Percentiles rank a stretch among this genome's conserved stretches.
phyloP scores from a whole-genome alignment of 2,329 filamentous ascomycete species.

The Diaporthe capsici region DNA sequence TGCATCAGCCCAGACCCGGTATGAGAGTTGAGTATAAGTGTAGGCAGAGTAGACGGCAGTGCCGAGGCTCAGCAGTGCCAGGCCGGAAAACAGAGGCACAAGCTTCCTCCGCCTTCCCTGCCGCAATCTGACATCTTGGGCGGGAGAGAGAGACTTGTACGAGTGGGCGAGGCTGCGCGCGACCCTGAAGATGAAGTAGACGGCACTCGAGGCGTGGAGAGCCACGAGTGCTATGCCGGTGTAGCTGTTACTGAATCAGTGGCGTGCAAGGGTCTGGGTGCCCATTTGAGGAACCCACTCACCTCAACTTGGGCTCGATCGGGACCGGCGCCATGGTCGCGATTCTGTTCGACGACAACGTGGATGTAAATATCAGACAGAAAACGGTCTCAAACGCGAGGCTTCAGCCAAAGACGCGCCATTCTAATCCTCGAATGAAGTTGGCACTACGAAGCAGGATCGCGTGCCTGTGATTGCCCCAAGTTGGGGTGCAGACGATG shows the following conservation, averaged over 20 bases:
- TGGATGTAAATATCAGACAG: neutral
- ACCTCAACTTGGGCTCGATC: conserved; percentile 46
- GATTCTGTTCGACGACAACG: neutral
- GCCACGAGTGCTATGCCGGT: conserved; percentile 49
- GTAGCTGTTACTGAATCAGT: conserved; percentile 47
- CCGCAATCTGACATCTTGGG: conserved; percentile 54
- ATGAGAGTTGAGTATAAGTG: conserved; percentile 53
- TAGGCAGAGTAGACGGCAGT: conserved; percentile 50
- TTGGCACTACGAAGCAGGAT: neutral
- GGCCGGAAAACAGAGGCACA: conserved; percentile 51
- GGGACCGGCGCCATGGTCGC: conserved; percentile 45
- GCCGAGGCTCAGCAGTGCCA: conserved; percentile 50
- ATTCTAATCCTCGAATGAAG: neutral
- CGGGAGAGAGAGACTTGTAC: conserved; percentile 52
- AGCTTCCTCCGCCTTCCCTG: conserved; percentile 51
- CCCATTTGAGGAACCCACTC: conserved; percentile 29
- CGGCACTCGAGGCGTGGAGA: conserved; percentile 48
- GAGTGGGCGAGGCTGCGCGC: conserved; percentile 53
- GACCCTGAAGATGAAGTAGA: conserved; percentile 53
- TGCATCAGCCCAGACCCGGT: conserved; percentile 56
- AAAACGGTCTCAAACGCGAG: neutral
- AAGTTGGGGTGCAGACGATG: neutral
- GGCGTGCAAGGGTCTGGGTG: neutral
- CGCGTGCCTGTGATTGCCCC: conserved; percentile 1
- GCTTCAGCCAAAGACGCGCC: neutral